Evolutionary conservation across 495 filamentous ascomycete genomes (phyloP), one percentile per base, ranked within the genome.

Genomic region (Durotheca rogersii): DNA sequence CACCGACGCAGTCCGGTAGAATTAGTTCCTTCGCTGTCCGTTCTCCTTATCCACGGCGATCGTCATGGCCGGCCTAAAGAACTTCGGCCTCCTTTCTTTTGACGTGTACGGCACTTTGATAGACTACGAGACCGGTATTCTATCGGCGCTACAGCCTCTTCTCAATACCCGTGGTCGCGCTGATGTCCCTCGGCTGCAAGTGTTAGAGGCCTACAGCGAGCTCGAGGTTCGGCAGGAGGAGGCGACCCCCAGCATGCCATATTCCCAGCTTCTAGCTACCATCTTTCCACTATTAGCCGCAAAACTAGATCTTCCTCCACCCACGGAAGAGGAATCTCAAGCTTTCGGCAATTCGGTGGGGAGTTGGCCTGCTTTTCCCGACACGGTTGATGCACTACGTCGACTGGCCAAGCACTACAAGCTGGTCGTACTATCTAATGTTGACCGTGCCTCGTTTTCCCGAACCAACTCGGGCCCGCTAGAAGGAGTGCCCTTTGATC

Each of bases 101-200:
- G 43, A 44, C 23, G 48, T 52, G 36, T 87, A 85, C 58, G 82
- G 83, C 47, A 88, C 85, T 0, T 73, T 87, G 6, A 79, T 87
- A 37, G 83, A 86, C 64, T 83, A 81, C 77, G 76, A 85, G 64
- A 45, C 41, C 33, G 34, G 47, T 17, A 47, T 51, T 23, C 19
- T 51, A 25, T 46, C 53, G 27, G 20, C 46, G 14, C 39, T 60
- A 1, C 20, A 51, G 25, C 33, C 42, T n/a, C 45, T 51, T 20
- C 46, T 51, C 10, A 17, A 6, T n/a, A 18, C 47, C 23, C 47
- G 47, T 32, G 37, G 37, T 16, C 21, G 37, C 25, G 39, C 37
- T 6, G 42, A 47, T n/a, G 32, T 47, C 16, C 3, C 54, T 16
- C 41, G 37, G 17, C 25, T 47, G 9, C 32, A 19, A 14, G 7